These are phyloP conservation scores for Metschnikowia kunwiensis DNA, from an alignment of 805 yeast species.

Conservation along the genomic window DNA sequence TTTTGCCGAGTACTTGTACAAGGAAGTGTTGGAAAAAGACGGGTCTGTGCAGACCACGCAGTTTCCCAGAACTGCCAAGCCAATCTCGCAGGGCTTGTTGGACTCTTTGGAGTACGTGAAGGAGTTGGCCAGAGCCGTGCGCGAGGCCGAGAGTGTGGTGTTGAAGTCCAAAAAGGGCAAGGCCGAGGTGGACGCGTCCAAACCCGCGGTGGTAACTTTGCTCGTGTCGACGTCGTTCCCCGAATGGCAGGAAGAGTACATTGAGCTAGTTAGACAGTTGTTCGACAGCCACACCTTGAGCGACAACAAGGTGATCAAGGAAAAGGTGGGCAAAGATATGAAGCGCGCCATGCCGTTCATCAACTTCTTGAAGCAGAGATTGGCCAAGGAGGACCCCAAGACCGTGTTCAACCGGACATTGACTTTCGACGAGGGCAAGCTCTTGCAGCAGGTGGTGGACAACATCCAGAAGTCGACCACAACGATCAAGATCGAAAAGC, in stretches of 20 bases:
- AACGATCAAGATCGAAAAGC: slow-evolving; percentile 47
- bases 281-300: slow-evolving; percentile 62
- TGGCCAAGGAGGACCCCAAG: slow-evolving; percentile 64
- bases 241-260: slow-evolving; percentile 61
- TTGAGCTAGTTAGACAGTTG: slow-evolving; percentile 69
- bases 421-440: slow-evolving; percentile 72
- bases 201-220: slow-evolving; percentile 70
- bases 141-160: slow-evolving; percentile 88
- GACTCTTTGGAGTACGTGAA: slow-evolving; percentile 81
- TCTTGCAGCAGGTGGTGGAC: slow-evolving; percentile 53
- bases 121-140: slow-evolving; percentile 71
- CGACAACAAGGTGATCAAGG: slow-evolving; percentile 62
- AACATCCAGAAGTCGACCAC: slow-evolving; percentile 65
- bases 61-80: slow-evolving; percentile 77
- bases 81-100: slow-evolving; percentile 56
- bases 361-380: slow-evolving; percentile 76
- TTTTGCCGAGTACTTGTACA: slow-evolving; percentile 85
- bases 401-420: slow-evolving; percentile 88
- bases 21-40: slow-evolving; percentile 68
- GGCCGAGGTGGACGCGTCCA: slow-evolving; percentile 67
- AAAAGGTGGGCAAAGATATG: slow-evolving; percentile 80
- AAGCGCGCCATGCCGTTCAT: slow-evolving; percentile 98
- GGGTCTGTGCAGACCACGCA: slow-evolving; percentile 67
- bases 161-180: slow-evolving; percentile 82
- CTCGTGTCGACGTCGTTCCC: slow-evolving; percentile 77